Evolutionary conservation across 2,329 filamentous ascomycete genomes (phyloP), one percentile per base, ranked within the genome.

Genomic region (Xylaria sp.): DNA sequence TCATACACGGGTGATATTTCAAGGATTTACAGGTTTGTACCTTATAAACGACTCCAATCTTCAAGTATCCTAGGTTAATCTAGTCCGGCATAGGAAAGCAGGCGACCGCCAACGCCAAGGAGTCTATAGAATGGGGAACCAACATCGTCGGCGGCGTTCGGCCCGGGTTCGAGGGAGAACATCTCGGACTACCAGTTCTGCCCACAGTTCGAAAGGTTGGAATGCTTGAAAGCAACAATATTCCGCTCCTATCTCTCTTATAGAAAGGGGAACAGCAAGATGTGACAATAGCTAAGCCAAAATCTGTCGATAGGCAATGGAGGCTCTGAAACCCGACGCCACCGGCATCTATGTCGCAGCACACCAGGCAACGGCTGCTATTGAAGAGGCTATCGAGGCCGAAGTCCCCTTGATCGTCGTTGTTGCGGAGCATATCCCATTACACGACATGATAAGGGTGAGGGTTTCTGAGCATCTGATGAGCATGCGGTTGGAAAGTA

Each of bases 321-420:
- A 91, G 72, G 83, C 87, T 73, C 81, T 93, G 44, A 92, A 89
- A 74, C 92, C 92, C 2, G 89, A 94, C 80, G 92, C 92, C 4
- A 93, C 92, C 0, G 92, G 90, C 4, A 92, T 95, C 65, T 94
- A 93, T 73, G 92, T 94, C 2, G 90, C 92, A 1, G 92, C 92
- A n/a, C 87, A 89, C 67, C 88, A 92, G 72, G 92, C 92, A 1
- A 85, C 89, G 0, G 83, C 84, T 31, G 92, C 92, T 0, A 94
- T 95, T 74, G 90, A 93, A 77, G 92, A 94, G 77, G 92, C 92
- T 1, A 92, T 94, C 61, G 91, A 90, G 78, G 90, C 90, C 1
- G 90, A 93, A 76, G 90, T 93, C 0, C 90, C 90, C 1, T 83
- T 93, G n/a, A 90, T 93, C 59, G 90, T 93, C 26, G 89, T 89